Base-by-base conservation (phyloP, 148 eudicot species). In the Persicaria tinctoria region DNA sequence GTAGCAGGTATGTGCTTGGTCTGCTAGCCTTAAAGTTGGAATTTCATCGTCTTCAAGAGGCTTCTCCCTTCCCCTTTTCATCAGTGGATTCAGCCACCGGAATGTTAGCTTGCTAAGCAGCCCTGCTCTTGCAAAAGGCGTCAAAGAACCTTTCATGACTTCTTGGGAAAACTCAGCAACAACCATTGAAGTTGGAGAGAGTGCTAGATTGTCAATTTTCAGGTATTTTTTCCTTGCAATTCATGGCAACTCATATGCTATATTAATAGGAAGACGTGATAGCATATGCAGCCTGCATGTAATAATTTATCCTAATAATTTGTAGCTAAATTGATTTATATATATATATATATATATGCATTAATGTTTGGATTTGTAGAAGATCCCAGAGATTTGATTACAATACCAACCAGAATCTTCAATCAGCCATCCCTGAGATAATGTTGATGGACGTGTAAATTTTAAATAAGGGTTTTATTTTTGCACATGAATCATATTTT, bases 1-100 rank as follows among this genome's bases (percentile, higher is more conserved):
- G 79, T 86, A 86, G 32, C 89, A 87, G 3, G 75, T 77, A 50
- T 77, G 83, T 18, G 91, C 89, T 72, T 78, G 66, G 73, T 86
- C 93, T 72, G 68, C 48, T 2, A 14, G 55, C 50, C 84, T 79
- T 59, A 89, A 47, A 47, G 74, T 75, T 1, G 93, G 93, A 49
- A 89, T 83, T 44, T 83, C 91, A 44, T 76, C 76, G 7, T 80
- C 87, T 13, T 79, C 80, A 18, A 90, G 84, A 46, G 62, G 68
- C 79, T 85, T 89, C 79, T 81, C 79, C 73, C 75, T 87, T 17
- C 98, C 98, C 70, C 17, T 74, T 84, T 78, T 93, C 97, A 93
- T 89, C 79, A 93, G 73, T 44, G 93, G 79, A 49, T 93, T 84
- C 78, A 93, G 70, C 98, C 98, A 93, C 97, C 89, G 85, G 76